Evolutionary conservation across 495 filamentous ascomycete species (phyloP), one percentile per base, ranked within the genome.

Genomic region (Penicillium steckii): DNA sequence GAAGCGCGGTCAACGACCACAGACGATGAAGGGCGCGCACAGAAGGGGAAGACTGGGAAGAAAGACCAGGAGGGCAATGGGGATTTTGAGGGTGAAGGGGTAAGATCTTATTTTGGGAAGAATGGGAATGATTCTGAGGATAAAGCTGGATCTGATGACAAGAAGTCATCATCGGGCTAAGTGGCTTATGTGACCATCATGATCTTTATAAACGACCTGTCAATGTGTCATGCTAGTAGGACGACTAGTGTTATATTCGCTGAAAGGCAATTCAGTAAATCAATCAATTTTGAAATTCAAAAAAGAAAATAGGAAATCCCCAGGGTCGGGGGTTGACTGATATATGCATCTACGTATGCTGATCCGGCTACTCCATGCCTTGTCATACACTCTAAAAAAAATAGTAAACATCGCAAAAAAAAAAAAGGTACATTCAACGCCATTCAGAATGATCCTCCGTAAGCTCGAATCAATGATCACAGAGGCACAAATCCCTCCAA

Each of bases 401-500:
- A 7, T 17, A 21, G 13, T 8, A 23, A 41, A 41, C 4, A 41
- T 12, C 7, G 21, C 9, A 41, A 23, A 23, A 41, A 29, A 29
- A 29, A 12, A 29, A 29, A 2, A 23, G 6, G 23, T 3, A 8
- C 8, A 6, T 23, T 41, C 6, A 41, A 41, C 38, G 18, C 38
- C 38, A 23, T 12, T 12, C 19, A 8, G 10, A 21, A 41, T 8
- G 2, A 41, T 23, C 18, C 19, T 23, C 17, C 12, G 12, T 29
- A 6, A 29, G n/a, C 12, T 29, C 27, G 6, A 29, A 12, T 29
- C 27, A 29, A 12, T 37, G 5, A 55, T 59, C 50, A 75, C n/a
- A 70, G 35, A 19, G 66, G 67, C n/a, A 73, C 58, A 52, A 72
- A 69, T 24, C 70, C 67, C 42, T 72, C 72, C 57, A 70, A 60